A percentile compares a stretch with the other conserved stretches of the same genome.
These are phyloP conservation scores for Lignosus rhinocerotis DNA, from an alignment of 1,284 basidiomycete species.

Conservation along the genomic window DNA sequence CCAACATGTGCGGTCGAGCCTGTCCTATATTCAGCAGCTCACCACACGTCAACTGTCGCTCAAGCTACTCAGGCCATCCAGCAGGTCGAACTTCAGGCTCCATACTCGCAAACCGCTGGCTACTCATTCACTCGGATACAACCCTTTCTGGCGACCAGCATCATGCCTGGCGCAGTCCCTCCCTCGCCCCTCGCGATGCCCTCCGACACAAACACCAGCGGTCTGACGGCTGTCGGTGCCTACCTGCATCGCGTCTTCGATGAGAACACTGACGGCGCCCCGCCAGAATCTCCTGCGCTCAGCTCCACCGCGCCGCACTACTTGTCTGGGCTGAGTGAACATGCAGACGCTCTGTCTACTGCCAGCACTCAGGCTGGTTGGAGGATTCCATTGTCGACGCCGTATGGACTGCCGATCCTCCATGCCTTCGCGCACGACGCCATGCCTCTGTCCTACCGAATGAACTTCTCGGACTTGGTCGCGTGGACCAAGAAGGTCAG, in stretches of 20 bases:
- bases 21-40: neutral
- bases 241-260: too few relatives aligned
- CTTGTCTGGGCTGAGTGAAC: neutral
- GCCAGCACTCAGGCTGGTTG: neutral
- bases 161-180: too few relatives aligned
- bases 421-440: neutral
- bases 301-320: neutral
- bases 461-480: conserved; percentile 19
- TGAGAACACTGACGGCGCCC: neutral
- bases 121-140: too few relatives aligned
- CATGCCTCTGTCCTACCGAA: conserved; percentile 14
- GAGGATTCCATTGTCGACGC: conserved; percentile 2
- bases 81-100: too few relatives aligned
- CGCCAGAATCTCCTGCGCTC: conserved; percentile 2
- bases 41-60: neutral
- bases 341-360: neutral
- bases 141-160: too few relatives aligned
- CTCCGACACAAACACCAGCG: too few relatives aligned
- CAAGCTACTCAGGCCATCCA: too few relatives aligned
- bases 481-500: conserved; percentile 12
- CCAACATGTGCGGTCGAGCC: neutral
- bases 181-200: too few relatives aligned
- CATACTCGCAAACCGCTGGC: too few relatives aligned
- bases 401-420: neutral
- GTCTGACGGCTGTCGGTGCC: too few relatives aligned